phyloP scores from a whole-genome alignment of 148 eudicot genomes.

The Vaccinium darrowii region DNA sequence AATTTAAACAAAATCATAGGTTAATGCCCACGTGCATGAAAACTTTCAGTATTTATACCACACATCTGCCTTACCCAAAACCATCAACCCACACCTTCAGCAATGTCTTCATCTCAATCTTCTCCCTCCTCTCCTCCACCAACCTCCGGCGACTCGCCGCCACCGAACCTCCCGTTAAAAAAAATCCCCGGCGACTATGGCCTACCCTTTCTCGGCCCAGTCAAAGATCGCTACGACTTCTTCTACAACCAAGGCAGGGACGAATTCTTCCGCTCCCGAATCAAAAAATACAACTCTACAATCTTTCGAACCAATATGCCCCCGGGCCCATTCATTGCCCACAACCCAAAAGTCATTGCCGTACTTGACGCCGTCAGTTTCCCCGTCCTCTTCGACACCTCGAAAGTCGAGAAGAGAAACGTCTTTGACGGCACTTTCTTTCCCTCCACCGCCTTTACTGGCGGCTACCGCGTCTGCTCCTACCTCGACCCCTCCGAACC shows the following conservation, averaged over 20 bases:
- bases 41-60: neutral
- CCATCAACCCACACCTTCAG: neutral
- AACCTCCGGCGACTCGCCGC: neutral
- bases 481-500: slow-evolving; percentile 67
- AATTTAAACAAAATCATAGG: too few species aligned
- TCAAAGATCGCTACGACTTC: slow-evolving; percentile 42
- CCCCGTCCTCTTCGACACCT: slow-evolving; percentile 58
- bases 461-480: slow-evolving; percentile 56
- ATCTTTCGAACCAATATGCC: slow-evolving; percentile 71
- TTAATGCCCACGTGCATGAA: too few species aligned
- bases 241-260: slow-evolving; percentile 57
- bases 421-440: slow-evolving; percentile 64
- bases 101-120: slow-evolving; percentile 5
- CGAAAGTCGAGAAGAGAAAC: slow-evolving; percentile 60
- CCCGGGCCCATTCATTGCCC: slow-evolving; percentile 61
- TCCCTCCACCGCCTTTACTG: slow-evolving; percentile 56
- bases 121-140: neutral
- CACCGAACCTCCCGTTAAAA: slow-evolving; percentile 18
- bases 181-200: slow-evolving; percentile 51
- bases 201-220: slow-evolving; percentile 34
- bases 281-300: slow-evolving; percentile 53
- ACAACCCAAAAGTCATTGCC: slow-evolving; percentile 52
- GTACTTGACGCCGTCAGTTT: slow-evolving; percentile 59
- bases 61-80: neutral
- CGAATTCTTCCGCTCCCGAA: slow-evolving; percentile 46